Base-by-base conservation (phyloP, 2,329 filamentous ascomycete species). In the Aspergillus sp. region DNA sequence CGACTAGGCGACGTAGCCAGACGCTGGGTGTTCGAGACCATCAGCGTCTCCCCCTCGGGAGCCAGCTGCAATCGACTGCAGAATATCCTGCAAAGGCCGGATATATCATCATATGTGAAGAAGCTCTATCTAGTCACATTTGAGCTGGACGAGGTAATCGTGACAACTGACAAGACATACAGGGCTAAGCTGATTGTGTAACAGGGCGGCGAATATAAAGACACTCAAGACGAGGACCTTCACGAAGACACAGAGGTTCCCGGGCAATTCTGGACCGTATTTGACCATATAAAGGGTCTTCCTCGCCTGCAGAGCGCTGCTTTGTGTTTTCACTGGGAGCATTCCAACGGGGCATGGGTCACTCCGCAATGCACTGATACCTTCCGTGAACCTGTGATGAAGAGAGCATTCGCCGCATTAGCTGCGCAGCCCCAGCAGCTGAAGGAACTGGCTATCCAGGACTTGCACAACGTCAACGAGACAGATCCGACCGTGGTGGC, bases 391-490 rank as follows among this genome's bases (percentile, higher is more conserved):
- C 7, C 39, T 1, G 30, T 56, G 3, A 50, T 59, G n/a, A 8
- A 34, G 8, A 6, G 41, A 15, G 48, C 47, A 7, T 22, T 59
- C 32, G 17, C 43, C n/a, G 26, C 26, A 1, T 26, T 62, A 1
- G 30, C 24, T 2, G 12, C 50, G 1, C 39, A 55, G 0, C 54
- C 54, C 26, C 32, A n/a, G 3, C 12, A 20, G 4, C 11, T 49
- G 4, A 41, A 8, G 2, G 59, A 57, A 13, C 34, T 62, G 5
- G 15, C 39, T 4, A 18, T 62, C 8, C 48, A 11, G 1, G 41
- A 57, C 6, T 13, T 62, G 22, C 48, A 54, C 3, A 59, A 59
- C 24, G 20, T 57, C 38, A 48, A 55, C n/a, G 47, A 34, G 24
- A 53, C 22, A 9, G 48, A 51, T 3, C 15, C 20, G 0, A 36